These are phyloP conservation scores for Gentiana macrophylla DNA, from an alignment of 257 asterid genomes.

Conservation along the genomic window DNA sequence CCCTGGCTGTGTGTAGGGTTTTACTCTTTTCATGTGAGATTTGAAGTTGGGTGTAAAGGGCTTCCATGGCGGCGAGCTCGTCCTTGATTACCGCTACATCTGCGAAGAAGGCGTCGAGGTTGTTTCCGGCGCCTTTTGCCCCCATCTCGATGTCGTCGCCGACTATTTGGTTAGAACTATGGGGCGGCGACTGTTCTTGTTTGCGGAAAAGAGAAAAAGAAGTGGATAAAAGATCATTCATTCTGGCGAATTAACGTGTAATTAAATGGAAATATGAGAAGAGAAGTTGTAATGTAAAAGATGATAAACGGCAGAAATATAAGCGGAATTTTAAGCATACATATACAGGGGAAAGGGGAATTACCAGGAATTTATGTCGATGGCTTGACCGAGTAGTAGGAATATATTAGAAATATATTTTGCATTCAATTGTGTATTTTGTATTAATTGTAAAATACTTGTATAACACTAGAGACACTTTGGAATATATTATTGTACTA, in stretches of 20 bases:
- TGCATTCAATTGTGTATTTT: no score
- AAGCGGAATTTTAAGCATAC: no score
- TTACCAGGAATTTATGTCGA: no score
- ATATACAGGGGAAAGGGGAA: no score
- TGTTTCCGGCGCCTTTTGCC: constrained; percentile 28
- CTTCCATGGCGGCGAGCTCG: constrained; percentile 44
- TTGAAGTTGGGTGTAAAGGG: constrained; percentile 42
- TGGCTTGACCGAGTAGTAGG: no score
- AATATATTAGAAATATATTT: no score
- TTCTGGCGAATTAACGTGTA: neutral
- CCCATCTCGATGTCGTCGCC: constrained; percentile 13
- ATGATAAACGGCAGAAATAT: no score
- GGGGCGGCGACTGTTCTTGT: constrained; percentile 23
- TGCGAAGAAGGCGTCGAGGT: constrained; percentile 39
- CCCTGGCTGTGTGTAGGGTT: constrained; percentile 33
- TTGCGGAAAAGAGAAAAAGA: constrained; percentile 51
- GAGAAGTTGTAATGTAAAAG: no score
- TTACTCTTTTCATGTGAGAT: constrained; percentile 41
- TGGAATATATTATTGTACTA: no score
- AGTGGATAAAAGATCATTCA: constrained; percentile 71
- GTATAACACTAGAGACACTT: no score
- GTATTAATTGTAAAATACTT: no score
- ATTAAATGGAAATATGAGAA: no score
- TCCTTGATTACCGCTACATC: constrained; percentile 32
- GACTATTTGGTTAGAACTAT: constrained; percentile 22